These are phyloP conservation scores for Phytopythium delawarense DNA, from an alignment of 352 stramenopile species.

Conservation along the genomic window DNA sequence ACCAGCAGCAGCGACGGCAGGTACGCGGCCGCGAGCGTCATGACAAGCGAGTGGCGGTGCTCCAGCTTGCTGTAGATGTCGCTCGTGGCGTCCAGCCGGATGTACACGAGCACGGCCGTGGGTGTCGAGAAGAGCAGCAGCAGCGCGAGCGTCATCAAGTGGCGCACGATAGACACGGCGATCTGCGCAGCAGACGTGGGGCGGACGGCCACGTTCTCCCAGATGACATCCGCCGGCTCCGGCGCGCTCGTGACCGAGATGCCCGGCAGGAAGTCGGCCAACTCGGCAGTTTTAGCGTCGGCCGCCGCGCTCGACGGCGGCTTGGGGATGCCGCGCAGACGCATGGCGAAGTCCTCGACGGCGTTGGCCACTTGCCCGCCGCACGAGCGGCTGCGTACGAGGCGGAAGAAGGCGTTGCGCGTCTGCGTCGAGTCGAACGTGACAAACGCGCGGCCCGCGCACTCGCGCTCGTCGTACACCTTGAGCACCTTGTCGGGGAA, in stretches of 20 bases:
- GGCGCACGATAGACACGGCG: slow-evolving; percentile 36
- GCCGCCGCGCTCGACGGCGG: slow-evolving; percentile 12
- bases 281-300: slow-evolving; percentile 14
- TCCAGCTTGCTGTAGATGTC: slow-evolving; percentile 48
- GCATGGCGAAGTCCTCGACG: slow-evolving; percentile 22
- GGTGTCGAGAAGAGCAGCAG: slow-evolving; percentile 74
- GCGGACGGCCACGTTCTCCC: slow-evolving; percentile 65
- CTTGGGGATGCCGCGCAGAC: slow-evolving; percentile 15
- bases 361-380: slow-evolving; percentile 35
- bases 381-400: slow-evolving; percentile 40
- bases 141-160: slow-evolving; percentile 46
- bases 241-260: slow-evolving; percentile 65
- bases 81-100: slow-evolving; percentile 72
- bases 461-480: slow-evolving; percentile 52
- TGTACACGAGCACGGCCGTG: slow-evolving; percentile 76
- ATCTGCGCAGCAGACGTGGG: slow-evolving; percentile 37
- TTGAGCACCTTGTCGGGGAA: slow-evolving; percentile 62
- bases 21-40: slow-evolving; percentile 66
- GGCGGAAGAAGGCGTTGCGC: slow-evolving; percentile 52
- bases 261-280: slow-evolving; percentile 37
- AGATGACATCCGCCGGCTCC: slow-evolving; percentile 75
- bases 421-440: slow-evolving; percentile 61
- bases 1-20: slow-evolving; percentile 69
- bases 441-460: slow-evolving; percentile 66
- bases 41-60: slow-evolving; percentile 37